Evolutionary conservation across 345 rosid species (phyloP).

Genomic region (Odontarrhena argentea): DNA sequence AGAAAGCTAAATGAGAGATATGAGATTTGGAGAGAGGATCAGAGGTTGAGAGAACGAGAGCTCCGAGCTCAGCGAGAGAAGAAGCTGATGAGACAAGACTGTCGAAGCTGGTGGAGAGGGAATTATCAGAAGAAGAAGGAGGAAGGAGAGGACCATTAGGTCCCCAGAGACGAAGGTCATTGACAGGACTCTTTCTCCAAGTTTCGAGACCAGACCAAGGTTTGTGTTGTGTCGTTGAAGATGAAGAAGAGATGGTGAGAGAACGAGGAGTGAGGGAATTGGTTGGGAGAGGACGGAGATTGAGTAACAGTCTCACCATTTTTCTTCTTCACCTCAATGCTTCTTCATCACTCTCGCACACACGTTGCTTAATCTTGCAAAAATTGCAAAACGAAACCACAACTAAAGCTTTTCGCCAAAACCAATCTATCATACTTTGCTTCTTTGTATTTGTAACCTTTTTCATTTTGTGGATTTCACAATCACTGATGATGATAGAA

Average conservation of each 20-base stretch:
- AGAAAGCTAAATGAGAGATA: constrained; percentile 79
- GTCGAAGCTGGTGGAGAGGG: neutral
- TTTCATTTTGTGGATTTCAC: too few species aligned
- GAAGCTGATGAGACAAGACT: constrained; percentile 49
- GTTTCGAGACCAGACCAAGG: constrained; percentile 69
- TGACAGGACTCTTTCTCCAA: constrained; percentile 71
- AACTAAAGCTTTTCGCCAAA: neutral
- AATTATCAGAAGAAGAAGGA: constrained; percentile 3
- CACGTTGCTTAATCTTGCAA: neutral
- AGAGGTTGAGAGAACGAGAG: constrained; percentile 71
- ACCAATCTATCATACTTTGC: too few species aligned
- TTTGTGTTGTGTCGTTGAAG: constrained; percentile 38
- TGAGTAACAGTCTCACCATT: constrained; percentile 11
- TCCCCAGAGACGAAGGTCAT: constrained; percentile 78
- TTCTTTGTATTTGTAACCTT: too few species aligned
- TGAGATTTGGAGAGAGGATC: constrained; percentile 70
- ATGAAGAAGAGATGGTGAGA: constrained; percentile 35
- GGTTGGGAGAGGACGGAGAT: constrained; percentile 26
- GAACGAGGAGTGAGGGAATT: constrained; percentile 14
- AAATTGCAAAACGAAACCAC: neutral
- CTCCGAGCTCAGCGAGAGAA: constrained; percentile 84
- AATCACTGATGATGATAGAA: too few species aligned
- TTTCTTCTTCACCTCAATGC: neutral
- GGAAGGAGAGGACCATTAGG: constrained; percentile 62
- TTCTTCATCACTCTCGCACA: constrained; percentile 1